These are phyloP conservation scores for Pythium plurisporium DNA, from an alignment of 352 stramenopile genomes.

Conservation along the genomic window DNA sequence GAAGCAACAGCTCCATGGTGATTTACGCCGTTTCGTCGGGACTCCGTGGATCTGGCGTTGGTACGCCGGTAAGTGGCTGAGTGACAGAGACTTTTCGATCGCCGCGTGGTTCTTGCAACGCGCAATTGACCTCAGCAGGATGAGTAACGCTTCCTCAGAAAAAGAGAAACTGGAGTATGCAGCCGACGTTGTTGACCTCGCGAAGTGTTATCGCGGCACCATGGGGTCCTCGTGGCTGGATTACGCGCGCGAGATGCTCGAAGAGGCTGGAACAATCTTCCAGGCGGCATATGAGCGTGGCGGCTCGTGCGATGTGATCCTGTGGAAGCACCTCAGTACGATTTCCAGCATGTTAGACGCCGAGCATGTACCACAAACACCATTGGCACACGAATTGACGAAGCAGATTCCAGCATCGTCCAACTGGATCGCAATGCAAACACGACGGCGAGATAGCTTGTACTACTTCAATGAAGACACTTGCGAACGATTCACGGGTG, in stretches of 20 bases:
- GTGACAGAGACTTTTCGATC: slow-evolving; percentile 40
- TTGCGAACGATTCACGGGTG: slow-evolving; percentile 23
- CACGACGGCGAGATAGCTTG: background rate
- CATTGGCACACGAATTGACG: slow-evolving; percentile 27
- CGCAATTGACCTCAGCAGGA: slow-evolving; percentile 1
- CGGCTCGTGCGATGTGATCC: background rate
- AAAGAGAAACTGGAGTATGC: background rate
- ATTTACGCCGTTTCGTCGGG: slow-evolving; percentile 43
- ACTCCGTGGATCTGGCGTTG: slow-evolving; percentile 59
- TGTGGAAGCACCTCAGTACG: slow-evolving; percentile 15
- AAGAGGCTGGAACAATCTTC: slow-evolving; percentile 14
- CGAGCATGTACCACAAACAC: background rate
- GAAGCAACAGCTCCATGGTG: slow-evolving; percentile 37
- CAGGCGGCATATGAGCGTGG: slow-evolving; percentile 9
- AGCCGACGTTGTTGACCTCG: slow-evolving; percentile 34
- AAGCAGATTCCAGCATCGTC: slow-evolving; percentile 48
- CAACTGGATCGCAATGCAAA: slow-evolving; percentile 42
- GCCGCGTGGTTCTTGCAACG: slow-evolving; percentile 45
- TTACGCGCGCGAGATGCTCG: slow-evolving; percentile 8
- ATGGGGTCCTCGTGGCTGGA: slow-evolving; percentile 19
- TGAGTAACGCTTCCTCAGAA: too few relatives aligned
- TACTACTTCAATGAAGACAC: slow-evolving; percentile 76
- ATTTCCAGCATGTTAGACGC: background rate
- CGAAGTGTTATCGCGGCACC: slow-evolving; percentile 36
- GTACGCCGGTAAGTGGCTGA: slow-evolving; percentile 34